A percentile compares a stretch with the other conserved stretches of the same genome.
phyloP scores from a whole-genome alignment of 2,329 filamentous ascomycete genomes.

The Cladobotryum mycophilum region DNA sequence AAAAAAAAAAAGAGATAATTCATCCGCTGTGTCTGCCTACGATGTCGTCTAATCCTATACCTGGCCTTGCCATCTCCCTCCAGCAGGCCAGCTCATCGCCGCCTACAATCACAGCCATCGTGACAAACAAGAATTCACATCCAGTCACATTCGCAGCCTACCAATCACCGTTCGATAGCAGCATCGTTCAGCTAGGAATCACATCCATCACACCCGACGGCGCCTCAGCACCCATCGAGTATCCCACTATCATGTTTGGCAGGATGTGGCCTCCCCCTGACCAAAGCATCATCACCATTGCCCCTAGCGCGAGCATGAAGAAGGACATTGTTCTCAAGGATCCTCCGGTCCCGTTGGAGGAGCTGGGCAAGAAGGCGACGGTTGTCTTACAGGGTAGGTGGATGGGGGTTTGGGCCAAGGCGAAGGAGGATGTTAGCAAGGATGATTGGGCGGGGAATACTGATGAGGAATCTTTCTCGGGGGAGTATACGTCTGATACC shows the following conservation, averaged over 20 bases:
- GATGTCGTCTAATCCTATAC: constrained; percentile 9
- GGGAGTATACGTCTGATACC: constrained; percentile 10
- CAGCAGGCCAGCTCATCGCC: constrained; percentile 27
- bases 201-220: constrained; percentile 27
- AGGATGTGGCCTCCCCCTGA: constrained; percentile 30
- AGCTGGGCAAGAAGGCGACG: constrained; percentile 23
- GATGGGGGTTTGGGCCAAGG: constrained; percentile 29
- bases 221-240: constrained; percentile 22
- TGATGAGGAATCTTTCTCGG: constrained; percentile 8
- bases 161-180: constrained; percentile 33
- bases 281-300: constrained; percentile 29
- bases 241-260: constrained; percentile 26
- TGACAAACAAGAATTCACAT: constrained; percentile 31
- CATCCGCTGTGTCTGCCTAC: too few relatives aligned
- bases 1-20: too few relatives aligned
- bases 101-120: constrained; percentile 28
- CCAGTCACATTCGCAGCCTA: constrained; percentile 32
- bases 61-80: constrained; percentile 26
- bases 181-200: constrained; percentile 30
- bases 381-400: constrained; percentile 30
- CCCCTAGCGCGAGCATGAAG: constrained; percentile 27
- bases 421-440: constrained; percentile 15
- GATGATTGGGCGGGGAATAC: constrained; percentile 8
- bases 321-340: constrained; percentile 27
- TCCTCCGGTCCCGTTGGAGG: constrained; percentile 26